phyloP scores from a whole-genome alignment of 306 rosid genomes.

The Adenanthera pavonina region DNA sequence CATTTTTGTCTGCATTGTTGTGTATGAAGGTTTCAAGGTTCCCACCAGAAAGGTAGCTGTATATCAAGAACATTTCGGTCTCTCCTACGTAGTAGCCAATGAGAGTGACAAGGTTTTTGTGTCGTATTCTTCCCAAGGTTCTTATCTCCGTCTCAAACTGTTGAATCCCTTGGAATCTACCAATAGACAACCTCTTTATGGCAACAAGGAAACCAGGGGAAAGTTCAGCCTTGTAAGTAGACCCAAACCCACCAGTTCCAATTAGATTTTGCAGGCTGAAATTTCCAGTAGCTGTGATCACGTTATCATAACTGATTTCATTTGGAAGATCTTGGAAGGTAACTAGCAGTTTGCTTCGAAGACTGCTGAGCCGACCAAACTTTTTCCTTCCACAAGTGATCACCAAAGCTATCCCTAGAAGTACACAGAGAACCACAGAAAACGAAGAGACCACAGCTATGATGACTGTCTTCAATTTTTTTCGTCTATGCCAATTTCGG shows the following conservation, averaged over 20 bases:
- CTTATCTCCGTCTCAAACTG: conserved; percentile 80
- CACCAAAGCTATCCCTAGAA: conserved; percentile 40
- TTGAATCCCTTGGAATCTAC: conserved; percentile 73
- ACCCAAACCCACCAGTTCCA: conserved; percentile 76
- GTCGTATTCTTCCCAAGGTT: conserved; percentile 70
- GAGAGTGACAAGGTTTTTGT: conserved; percentile 76
- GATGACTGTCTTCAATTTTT: conserved; percentile 39
- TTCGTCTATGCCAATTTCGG: conserved; percentile 12
- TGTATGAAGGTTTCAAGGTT: conserved; percentile 75
- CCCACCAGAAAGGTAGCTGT: conserved; percentile 77
- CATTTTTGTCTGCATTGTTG: conserved; percentile 48
- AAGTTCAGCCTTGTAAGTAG: conserved; percentile 77
- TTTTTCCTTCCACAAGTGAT: conserved; percentile 47
- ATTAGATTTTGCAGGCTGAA: conserved; percentile 70
- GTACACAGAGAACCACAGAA: conserved; percentile 36
- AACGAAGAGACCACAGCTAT: conserved; percentile 43
- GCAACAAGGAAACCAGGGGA: conserved; percentile 65
- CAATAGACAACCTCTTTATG: conserved; percentile 65
- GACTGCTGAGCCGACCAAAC: conserved; percentile 43
- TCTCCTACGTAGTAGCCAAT: conserved; percentile 74
- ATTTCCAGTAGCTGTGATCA: conserved; percentile 60
- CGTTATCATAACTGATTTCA: conserved; percentile 59
- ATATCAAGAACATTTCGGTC: conserved; percentile 69
- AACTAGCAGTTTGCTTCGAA: conserved; percentile 54
- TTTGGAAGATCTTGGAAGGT: conserved; percentile 57